phyloP scores from a whole-genome alignment of 2,329 filamentous ascomycete genomes.

The Paramyrothecium roridum region DNA sequence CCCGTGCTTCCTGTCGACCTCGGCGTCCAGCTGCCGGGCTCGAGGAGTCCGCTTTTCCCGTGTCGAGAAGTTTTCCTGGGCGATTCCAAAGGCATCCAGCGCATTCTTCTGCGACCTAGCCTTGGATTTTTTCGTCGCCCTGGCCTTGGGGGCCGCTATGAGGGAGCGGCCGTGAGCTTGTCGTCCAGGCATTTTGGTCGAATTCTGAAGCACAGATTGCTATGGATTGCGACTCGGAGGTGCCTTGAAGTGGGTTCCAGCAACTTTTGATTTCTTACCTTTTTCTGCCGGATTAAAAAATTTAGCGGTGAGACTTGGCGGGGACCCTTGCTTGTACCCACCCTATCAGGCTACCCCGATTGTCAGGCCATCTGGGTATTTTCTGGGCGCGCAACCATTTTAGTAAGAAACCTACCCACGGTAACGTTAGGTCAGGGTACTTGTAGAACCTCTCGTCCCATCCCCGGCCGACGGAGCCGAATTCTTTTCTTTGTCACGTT shows the following conservation, averaged over 20 bases:
- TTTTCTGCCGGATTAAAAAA: slow-evolving; percentile 27
- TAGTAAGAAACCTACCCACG: not conserved
- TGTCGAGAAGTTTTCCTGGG: slow-evolving; percentile 48
- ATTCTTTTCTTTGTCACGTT: slow-evolving; percentile 7
- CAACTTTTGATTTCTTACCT: slow-evolving; percentile 4
- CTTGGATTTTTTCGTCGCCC: slow-evolving; percentile 41
- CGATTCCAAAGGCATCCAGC: slow-evolving; percentile 56
- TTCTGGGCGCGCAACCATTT: not conserved
- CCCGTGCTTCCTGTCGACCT: slow-evolving; percentile 40
- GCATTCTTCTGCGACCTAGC: slow-evolving; percentile 46
- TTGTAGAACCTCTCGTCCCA: not conserved
- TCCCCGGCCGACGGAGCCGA: not conserved
- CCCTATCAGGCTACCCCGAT: slow-evolving; percentile 26
- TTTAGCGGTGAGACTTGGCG: slow-evolving; percentile 28
- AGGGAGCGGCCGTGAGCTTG: slow-evolving; percentile 56
- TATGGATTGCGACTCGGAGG: not conserved
- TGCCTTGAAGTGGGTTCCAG: slow-evolving; percentile 1
- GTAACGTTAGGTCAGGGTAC: not conserved
- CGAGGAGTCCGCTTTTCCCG: slow-evolving; percentile 46
- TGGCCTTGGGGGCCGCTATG: slow-evolving; percentile 32
- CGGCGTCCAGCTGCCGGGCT: slow-evolving; percentile 49
- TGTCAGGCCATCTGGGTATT: not conserved
- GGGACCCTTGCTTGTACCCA: slow-evolving; percentile 15
- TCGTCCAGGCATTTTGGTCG: slow-evolving; percentile 48
- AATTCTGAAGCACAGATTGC: not conserved